Percentiles rank a stretch among this genome's conserved stretches.
phyloP scores from a whole-genome alignment of 1,139 yeast species.

The Debaryomyces coudertii region DNA sequence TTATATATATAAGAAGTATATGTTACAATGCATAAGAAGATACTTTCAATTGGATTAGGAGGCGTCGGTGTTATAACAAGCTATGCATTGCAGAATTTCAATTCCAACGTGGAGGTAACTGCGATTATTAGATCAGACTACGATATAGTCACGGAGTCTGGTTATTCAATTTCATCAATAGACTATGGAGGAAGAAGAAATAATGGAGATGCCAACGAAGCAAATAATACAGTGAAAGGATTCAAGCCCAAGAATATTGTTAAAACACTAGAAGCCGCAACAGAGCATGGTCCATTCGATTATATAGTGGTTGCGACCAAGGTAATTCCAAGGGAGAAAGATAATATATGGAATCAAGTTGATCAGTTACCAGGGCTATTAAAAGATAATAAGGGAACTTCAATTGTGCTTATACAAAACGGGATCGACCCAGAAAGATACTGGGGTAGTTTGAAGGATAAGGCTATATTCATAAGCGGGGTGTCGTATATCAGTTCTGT shows the following conservation, averaged over 20 bases:
- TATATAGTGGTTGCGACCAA: conserved; percentile 38
- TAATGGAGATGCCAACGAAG: conserved; percentile 15
- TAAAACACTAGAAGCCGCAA: conserved; percentile 28
- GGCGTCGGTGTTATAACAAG: conserved; percentile 44
- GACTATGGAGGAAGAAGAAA: conserved; percentile 28
- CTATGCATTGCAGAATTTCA: conserved; percentile 27
- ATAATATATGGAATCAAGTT: conserved; percentile 29
- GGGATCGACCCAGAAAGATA: conserved; percentile 37
- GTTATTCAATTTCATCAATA: conserved; percentile 32
- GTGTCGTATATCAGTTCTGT: conserved; percentile 32
- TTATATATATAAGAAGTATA: conserved; percentile 24
- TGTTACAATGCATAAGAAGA: conserved; percentile 17
- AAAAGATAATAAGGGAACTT: conserved; percentile 21
- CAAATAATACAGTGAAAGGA: conserved; percentile 21
- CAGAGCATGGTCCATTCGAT: conserved; percentile 31
- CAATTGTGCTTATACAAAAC: conserved; percentile 33
- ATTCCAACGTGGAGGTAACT: conserved; percentile 30
- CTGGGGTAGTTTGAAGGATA: conserved; percentile 23
- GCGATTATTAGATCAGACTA: conserved; percentile 35
- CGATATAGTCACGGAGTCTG: conserved; percentile 28
- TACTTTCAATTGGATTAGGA: conserved; percentile 67
- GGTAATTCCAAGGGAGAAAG: conserved; percentile 28
- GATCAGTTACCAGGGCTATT: conserved; percentile 15
- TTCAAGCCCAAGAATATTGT: conserved; percentile 31
- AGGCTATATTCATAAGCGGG: conserved; percentile 25